Percentiles rank a stretch among this genome's conserved stretches.
These are phyloP conservation scores for Diaporthe capsici DNA, from an alignment of 2,329 filamentous ascomycete species.

Conservation along the genomic window DNA sequence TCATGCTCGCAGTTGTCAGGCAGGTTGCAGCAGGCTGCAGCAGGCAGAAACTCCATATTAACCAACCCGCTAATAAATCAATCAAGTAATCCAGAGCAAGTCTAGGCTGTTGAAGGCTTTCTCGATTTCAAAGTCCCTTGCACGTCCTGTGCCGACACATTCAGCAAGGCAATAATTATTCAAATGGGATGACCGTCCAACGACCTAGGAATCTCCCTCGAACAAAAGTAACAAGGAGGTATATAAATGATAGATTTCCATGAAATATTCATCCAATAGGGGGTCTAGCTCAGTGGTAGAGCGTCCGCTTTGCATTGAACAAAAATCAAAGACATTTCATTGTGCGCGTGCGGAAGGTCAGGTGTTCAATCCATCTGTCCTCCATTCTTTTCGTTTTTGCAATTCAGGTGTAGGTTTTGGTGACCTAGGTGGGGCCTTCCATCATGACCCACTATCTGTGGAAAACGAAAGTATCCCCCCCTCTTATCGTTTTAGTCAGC, in stretches of 20 bases:
- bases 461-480: too few relatives aligned
- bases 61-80: background rate
- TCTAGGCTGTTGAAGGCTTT: too few relatives aligned
- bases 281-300: conserved; percentile 32
- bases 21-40: background rate
- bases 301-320: conserved; percentile 30
- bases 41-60: background rate
- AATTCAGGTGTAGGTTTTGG: background rate
- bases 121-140: background rate
- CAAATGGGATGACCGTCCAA: too few relatives aligned
- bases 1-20: background rate
- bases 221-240: too few relatives aligned
- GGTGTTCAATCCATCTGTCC: conserved; percentile 20
- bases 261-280: background rate
- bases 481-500: too few relatives aligned
- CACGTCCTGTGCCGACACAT: too few relatives aligned
- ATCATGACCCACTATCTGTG: background rate
- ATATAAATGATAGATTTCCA: too few relatives aligned
- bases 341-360: conserved; percentile 14
- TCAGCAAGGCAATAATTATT: background rate
- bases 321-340: background rate
- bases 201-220: background rate
- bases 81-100: too few relatives aligned
- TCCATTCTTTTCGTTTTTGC: conserved; percentile 26
- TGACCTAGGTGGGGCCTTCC: background rate